phyloP scores from a whole-genome alignment of 2,329 filamentous ascomycete genomes.

The Tolypocladium endophyticum region DNA sequence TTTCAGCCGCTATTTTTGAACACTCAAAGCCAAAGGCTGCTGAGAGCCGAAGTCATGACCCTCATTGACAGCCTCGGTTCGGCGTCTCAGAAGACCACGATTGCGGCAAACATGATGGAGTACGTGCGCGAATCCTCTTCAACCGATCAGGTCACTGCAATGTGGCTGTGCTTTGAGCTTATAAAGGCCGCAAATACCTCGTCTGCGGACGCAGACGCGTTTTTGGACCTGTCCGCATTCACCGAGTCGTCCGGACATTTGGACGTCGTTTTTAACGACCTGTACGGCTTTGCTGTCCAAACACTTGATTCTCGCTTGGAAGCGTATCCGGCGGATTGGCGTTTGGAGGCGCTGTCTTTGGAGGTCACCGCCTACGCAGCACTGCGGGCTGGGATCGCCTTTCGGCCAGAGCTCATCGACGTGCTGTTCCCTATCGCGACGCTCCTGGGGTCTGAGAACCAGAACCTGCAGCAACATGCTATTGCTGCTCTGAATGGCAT shows the following conservation, averaged over 20 bases:
- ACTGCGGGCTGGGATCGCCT: slow-evolving; percentile 51
- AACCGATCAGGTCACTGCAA: slow-evolving; percentile 54
- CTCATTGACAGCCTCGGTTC: slow-evolving; percentile 47
- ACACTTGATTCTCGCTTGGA: slow-evolving; percentile 46
- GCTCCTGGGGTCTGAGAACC: slow-evolving; percentile 64
- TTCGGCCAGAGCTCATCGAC: slow-evolving; percentile 80
- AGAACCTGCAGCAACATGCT: slow-evolving; percentile 65
- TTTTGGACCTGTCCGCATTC: slow-evolving; percentile 45
- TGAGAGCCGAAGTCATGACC: slow-evolving; percentile 44
- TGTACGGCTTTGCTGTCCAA: slow-evolving; percentile 59
- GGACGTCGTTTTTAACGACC: slow-evolving; percentile 45
- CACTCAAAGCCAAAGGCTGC: slow-evolving; percentile 55
- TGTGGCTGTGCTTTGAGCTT: slow-evolving; percentile 72
- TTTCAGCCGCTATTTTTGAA: slow-evolving; percentile 55
- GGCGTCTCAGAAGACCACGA: slow-evolving; percentile 45
- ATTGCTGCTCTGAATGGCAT: slow-evolving; percentile 74
- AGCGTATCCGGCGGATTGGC: slow-evolving; percentile 50
- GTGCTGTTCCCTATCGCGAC: slow-evolving; percentile 85
- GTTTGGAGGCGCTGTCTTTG: slow-evolving; percentile 65
- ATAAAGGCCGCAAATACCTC: slow-evolving; percentile 46
- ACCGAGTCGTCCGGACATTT: slow-evolving; percentile 26
- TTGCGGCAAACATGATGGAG: slow-evolving; percentile 57
- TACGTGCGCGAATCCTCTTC: slow-evolving; percentile 48
- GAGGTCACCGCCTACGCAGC: slow-evolving; percentile 74
- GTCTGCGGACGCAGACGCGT: slow-evolving; percentile 49